phyloP scores from a whole-genome alignment of 1,139 yeast species.

The Blastobotrys aristatus region DNA sequence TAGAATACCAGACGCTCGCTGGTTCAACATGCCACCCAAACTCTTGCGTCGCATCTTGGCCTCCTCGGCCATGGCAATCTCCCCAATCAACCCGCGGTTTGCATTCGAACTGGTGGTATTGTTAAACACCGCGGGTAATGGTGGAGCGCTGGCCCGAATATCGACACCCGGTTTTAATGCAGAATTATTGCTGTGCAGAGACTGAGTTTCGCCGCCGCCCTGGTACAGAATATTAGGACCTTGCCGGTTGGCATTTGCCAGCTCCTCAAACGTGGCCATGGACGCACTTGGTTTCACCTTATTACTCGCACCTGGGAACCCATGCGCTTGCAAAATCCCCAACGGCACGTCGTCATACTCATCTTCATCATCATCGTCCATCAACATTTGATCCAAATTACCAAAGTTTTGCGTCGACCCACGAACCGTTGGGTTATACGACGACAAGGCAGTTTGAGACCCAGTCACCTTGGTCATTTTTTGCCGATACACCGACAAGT shows the following conservation, averaged over 20 bases:
- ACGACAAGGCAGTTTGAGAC: constrained; percentile 24
- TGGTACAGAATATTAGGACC: constrained; percentile 15
- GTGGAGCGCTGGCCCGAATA: constrained; percentile 14
- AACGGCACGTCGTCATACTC: constrained; percentile 40
- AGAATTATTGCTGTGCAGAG: constrained; percentile 12
- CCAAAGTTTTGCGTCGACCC: constrained; percentile 13
- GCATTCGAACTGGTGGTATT: constrained; percentile 20
- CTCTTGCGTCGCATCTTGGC: constrained; percentile 32
- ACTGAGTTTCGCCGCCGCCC: constrained; percentile 8
- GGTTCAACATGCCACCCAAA: constrained; percentile 12
- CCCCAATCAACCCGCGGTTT: constrained; percentile 38
- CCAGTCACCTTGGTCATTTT: constrained; percentile 40
- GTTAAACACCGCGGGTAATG: constrained; percentile 29
- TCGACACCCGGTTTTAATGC: constrained; percentile 12
- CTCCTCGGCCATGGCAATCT: constrained; percentile 39
- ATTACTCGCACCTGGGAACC: constrained; percentile 31
- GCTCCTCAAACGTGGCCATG: constrained; percentile 21
- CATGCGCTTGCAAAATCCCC: constrained; percentile 39
- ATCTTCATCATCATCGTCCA: constrained; percentile 32
- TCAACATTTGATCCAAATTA: constrained; percentile 12
- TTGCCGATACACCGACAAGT: constrained; percentile 39
- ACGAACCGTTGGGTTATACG: constrained; percentile 17
- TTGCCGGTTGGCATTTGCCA: constrained; percentile 6
- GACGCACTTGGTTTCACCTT: constrained; percentile 21
- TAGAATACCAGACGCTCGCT: constrained; percentile 6